Percentiles rank a stretch among this genome's conserved stretches.
These are phyloP conservation scores for Fusarium chlamydosporum DNA, from an alignment of 2,329 filamentous ascomycete species.

Conservation along the genomic window DNA sequence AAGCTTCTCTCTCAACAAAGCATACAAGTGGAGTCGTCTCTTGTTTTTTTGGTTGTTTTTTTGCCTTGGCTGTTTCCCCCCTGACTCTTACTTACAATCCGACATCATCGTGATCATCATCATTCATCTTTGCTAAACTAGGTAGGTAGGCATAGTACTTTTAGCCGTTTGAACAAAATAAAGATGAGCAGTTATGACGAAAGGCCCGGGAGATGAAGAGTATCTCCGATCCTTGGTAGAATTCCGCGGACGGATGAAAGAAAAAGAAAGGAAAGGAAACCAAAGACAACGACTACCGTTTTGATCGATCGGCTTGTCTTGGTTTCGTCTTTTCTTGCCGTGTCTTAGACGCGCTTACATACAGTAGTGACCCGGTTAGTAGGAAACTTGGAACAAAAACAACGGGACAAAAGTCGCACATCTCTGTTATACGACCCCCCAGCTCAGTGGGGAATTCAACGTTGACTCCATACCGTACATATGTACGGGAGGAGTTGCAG, in stretches of 20 bases:
- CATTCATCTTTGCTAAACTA: slow-evolving; percentile 3
- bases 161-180: slow-evolving; percentile 15
- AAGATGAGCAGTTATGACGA: slow-evolving; percentile 34
- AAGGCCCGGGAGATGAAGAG: slow-evolving; percentile 2
- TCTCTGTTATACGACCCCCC: slow-evolving; percentile 20
- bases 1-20: slow-evolving; percentile 34
- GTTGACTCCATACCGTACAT: slow-evolving; percentile 29
- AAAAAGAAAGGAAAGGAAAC: neutral
- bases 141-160: too few relatives aligned
- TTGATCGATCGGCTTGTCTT: slow-evolving; percentile 5
- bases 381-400: slow-evolving; percentile 1
- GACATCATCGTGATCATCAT: slow-evolving; percentile 18
- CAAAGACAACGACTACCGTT: slow-evolving; percentile 11
- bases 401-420: slow-evolving; percentile 8
- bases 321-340: neutral
- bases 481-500: slow-evolving; percentile 33
- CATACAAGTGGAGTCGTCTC: slow-evolving; percentile 17
- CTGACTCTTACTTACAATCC: slow-evolving; percentile 3
- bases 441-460: slow-evolving; percentile 36
- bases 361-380: neutral
- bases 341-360: slow-evolving; percentile 20
- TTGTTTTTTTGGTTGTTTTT: slow-evolving; percentile 10
- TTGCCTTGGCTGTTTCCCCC: slow-evolving; percentile 17
- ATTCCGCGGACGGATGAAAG: neutral
- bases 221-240: neutral